Evolutionary conservation across 1,284 basidiomycete species (phyloP).

Genomic region (Ustilago nuda): DNA sequence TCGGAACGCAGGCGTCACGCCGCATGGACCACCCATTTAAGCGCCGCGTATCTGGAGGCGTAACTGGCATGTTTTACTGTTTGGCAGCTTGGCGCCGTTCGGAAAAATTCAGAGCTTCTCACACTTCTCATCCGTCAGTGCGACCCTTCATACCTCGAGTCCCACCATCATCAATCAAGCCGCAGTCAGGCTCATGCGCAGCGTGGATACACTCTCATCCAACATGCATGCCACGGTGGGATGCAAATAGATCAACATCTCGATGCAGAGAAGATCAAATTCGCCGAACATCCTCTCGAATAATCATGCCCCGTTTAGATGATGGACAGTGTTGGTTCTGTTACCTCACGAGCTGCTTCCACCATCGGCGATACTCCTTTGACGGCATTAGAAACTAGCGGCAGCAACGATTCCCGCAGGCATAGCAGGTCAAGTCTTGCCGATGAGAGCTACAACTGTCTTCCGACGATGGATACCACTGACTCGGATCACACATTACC

Average conservation of each 20-base stretch:
- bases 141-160: neutral
- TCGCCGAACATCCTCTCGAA: neutral
- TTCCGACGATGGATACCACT: neutral
- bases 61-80: neutral
- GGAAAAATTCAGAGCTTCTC: neutral
- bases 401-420: neutral
- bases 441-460: neutral
- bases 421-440: neutral
- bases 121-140: neutral
- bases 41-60: neutral
- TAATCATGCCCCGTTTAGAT: neutral
- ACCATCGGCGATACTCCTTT: neutral
- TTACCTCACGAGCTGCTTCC: neutral
- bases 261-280: neutral
- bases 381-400: neutral
- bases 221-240: slow-evolving; percentile 10
- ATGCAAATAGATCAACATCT: slow-evolving; percentile 8
- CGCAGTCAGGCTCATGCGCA: neutral
- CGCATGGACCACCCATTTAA: neutral
- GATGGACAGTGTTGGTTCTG: slow-evolving; percentile 4
- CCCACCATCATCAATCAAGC: slow-evolving; percentile 5
- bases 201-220: neutral
- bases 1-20: neutral
- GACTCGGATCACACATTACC: neutral
- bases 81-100: neutral